These are phyloP conservation scores for Diddensiella santjacobensis DNA, from an alignment of 805 yeast species.

Conservation along the genomic window DNA sequence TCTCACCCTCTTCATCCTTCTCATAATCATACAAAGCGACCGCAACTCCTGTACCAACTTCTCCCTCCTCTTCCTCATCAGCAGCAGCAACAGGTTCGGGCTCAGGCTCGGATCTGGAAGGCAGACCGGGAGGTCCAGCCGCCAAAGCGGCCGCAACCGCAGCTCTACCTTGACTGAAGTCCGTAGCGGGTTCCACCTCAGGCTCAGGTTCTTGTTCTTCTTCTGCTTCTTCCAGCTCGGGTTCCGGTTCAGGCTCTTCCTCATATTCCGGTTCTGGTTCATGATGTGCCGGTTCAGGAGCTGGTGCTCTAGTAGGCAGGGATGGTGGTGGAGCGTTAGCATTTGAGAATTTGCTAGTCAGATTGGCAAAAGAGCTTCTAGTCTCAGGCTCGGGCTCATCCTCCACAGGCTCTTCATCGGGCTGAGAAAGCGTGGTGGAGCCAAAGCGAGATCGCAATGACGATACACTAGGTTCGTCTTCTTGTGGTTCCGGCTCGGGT, in stretches of 20 bases:
- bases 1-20: slow-evolving; percentile 74
- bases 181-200: slow-evolving; percentile 16
- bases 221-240: slow-evolving; percentile 4
- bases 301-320: slow-evolving; percentile 17
- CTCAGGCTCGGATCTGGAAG: slow-evolving; percentile 24
- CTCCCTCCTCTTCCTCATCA: slow-evolving; percentile 13
- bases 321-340: slow-evolving; percentile 11
- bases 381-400: slow-evolving; percentile 15
- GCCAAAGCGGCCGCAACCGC: slow-evolving; percentile 12
- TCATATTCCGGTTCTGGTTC: slow-evolving; percentile 45
- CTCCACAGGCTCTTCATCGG: slow-evolving; percentile 9
- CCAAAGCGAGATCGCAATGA: slow-evolving; percentile 10
- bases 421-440: slow-evolving; percentile 5
- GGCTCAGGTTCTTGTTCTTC: slow-evolving; percentile 44
- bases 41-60: slow-evolving; percentile 19
- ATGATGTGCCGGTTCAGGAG: slow-evolving; percentile 21
- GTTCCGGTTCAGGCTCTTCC: background rate
- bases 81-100: slow-evolving; percentile 13
- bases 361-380: slow-evolving; percentile 24
- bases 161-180: background rate
- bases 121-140: slow-evolving; percentile 8
- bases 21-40: slow-evolving; percentile 74
- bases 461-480: slow-evolving; percentile 6
- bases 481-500: slow-evolving; percentile 16
- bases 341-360: slow-evolving; percentile 28